phyloP scores from a whole-genome alignment of 2,329 filamentous ascomycete species.

The Graphilbum fragrans region DNA sequence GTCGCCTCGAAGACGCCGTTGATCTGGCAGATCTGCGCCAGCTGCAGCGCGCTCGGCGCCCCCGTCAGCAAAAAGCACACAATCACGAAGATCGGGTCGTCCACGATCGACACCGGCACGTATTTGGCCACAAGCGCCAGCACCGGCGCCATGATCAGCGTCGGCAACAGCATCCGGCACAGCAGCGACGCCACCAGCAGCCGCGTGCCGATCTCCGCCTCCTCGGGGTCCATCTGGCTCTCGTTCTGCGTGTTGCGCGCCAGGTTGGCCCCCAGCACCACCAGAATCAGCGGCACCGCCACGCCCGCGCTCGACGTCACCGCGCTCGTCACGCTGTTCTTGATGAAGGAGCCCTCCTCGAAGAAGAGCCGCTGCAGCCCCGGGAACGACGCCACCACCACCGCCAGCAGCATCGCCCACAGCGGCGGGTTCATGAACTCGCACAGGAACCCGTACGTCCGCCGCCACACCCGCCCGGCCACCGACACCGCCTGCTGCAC shows the following conservation, averaged over 20 bases:
- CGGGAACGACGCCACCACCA: constrained; percentile 82
- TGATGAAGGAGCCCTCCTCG: constrained; percentile 74
- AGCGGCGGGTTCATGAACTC: constrained; percentile 97
- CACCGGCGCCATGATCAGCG: constrained; percentile 81
- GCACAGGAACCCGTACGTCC: constrained; percentile 58
- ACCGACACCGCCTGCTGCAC: constrained; percentile 22
- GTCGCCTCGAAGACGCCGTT: constrained; percentile 92
- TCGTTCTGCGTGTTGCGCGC: constrained; percentile 67
- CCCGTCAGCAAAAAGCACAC: constrained; percentile 95
- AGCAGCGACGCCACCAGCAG: constrained; percentile 77
- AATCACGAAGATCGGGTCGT: constrained; percentile 95
- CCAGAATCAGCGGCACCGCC: constrained; percentile 86
- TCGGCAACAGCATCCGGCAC: constrained; percentile 86
- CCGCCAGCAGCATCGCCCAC: constrained; percentile 91
- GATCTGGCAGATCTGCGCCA: constrained; percentile 97
- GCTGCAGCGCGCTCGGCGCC: constrained; percentile 82
- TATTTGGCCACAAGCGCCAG: constrained; percentile 82
- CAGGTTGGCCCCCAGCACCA: constrained; percentile 89
- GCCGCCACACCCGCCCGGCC: constrained; percentile 21
- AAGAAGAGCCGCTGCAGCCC: constrained; percentile 77
- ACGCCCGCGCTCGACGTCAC: constrained; percentile 78
- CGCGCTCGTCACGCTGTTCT: constrained; percentile 85
- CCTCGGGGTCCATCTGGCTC: constrained; percentile 45
- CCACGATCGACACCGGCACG: constrained; percentile 83
- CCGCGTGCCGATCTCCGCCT: constrained; percentile 55